These are phyloP conservation scores for Botryosphaeria dothidea DNA, from an alignment of 2,329 filamentous ascomycete species.

Conservation along the genomic window DNA sequence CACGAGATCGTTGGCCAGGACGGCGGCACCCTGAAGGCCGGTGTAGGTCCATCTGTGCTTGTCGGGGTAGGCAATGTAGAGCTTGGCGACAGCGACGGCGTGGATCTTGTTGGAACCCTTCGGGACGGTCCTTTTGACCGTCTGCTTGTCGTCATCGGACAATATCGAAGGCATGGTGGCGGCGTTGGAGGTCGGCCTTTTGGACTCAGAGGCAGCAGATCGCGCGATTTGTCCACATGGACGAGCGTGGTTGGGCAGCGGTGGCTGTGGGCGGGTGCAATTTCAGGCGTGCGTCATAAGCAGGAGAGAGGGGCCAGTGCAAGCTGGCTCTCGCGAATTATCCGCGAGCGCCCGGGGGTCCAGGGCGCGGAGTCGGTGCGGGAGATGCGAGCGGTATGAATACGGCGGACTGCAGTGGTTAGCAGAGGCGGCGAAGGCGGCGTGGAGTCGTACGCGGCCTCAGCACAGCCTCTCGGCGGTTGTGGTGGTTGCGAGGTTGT, in stretches of 20 bases:
- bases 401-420: neutral
- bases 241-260: slow-evolving; percentile 17
- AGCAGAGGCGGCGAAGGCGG: neutral
- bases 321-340: slow-evolving; percentile 1
- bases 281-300: slow-evolving; percentile 19
- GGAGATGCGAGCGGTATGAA: slow-evolving; percentile 4
- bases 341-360: slow-evolving; percentile 5
- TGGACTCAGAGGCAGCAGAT: neutral
- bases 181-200: slow-evolving; percentile 12
- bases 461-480: slow-evolving; percentile 13
- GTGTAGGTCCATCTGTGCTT: slow-evolving; percentile 89
- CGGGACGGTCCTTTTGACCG: slow-evolving; percentile 89
- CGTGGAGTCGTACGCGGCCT: slow-evolving; percentile 12
- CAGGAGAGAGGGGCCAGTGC: slow-evolving; percentile 17
- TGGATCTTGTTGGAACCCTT: slow-evolving; percentile 97
- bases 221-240: slow-evolving; percentile 8
- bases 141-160: slow-evolving; percentile 92
- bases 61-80: slow-evolving; percentile 91
- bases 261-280: slow-evolving; percentile 3
- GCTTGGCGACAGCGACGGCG: slow-evolving; percentile 86
- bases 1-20: slow-evolving; percentile 90
- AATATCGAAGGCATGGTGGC: slow-evolving; percentile 64
- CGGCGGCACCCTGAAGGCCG: slow-evolving; percentile 85
- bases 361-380: slow-evolving; percentile 1
- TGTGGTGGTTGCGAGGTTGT: slow-evolving; percentile 11